Evolutionary conservation across 768 basidiomycete species (phyloP), one percentile per base, ranked within the genome.

Genomic region (Cubamyces lactineus): DNA sequence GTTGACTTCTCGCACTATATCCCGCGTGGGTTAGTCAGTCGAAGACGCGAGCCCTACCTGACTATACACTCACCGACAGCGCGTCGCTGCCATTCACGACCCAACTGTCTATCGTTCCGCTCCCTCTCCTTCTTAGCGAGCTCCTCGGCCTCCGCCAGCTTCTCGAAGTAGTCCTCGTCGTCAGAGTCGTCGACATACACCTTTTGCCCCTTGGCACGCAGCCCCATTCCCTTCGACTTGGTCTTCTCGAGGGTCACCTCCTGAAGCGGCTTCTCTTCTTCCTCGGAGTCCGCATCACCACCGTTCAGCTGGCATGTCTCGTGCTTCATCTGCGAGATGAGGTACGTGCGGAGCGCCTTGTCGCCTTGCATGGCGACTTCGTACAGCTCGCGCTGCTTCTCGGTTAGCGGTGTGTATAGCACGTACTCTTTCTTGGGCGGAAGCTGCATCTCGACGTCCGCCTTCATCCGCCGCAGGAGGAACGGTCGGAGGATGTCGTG

Each of bases 351-450:
- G 24, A 96, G 77, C 3, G 56, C 81, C 1, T 40, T 60, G 54
- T 64, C 84, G 0, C 92, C 88, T 21, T 83, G 80, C 16, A 96
- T 78, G 17, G 96, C 86, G 5, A 84, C 84, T 59, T 94, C 87
- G 68, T 96, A 98, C 24, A 96, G 77, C 59, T 91, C 85, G n/a
- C 87, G 86, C 70, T 98, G 97, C 53, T 82, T 81, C 24, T 84
- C 77, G 57, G 87, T 97, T 7, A 98, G 78, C 0, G 95, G 94
- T 0, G 94, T 94, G 62, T 96, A 96, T 0, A 98, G 82, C 2
- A 98, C 86, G 68, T 99, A 99, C 74, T 95, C 93, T 73, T 95
- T 95, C 77, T 94, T 94, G 2, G 91, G 91, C 0, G 97, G 97
- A 4, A 98, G 78, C 57, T 83, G 82, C 61, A 66, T 67, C 66